Conservation (phyloP, 805 yeast species). For the Metschnikowia kunwiensis region DNA sequence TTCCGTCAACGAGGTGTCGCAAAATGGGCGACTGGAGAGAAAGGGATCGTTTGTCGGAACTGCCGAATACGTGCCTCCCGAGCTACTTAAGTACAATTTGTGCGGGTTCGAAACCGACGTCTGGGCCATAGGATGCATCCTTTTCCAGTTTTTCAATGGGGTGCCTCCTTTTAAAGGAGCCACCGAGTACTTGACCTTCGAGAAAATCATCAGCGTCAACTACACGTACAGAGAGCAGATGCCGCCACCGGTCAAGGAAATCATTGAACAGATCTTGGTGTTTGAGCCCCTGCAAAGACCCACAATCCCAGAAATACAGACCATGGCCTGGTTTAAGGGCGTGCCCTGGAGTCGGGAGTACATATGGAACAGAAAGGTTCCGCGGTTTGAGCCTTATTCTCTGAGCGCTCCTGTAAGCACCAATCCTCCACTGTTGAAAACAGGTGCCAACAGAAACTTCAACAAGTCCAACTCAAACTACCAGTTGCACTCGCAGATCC, state of each 20-base stretch:
- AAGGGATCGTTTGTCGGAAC: constrained; percentile 88
- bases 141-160: constrained; percentile 80
- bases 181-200: constrained; percentile 83
- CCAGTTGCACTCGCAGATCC: constrained; percentile 39
- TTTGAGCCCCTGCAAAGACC: constrained; percentile 32
- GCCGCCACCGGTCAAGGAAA: constrained; percentile 28
- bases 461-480: constrained; percentile 38
- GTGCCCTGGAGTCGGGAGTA: constrained; percentile 39
- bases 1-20: constrained; percentile 27
- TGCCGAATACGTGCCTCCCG: constrained; percentile 96
- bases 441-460: constrained; percentile 35
- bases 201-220: constrained; percentile 75
- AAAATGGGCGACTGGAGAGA: constrained; percentile 20
- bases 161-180: constrained; percentile 85
- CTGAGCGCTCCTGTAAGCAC: constrained; percentile 3
- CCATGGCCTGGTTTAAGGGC: constrained; percentile 35
- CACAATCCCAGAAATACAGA: constrained; percentile 34
- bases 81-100: constrained; percentile 68
- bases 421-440: constrained; percentile 27
- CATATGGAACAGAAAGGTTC: constrained; percentile 35
- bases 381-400: constrained; percentile 26
- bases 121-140: constrained; percentile 94
- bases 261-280: constrained; percentile 33
- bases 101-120: constrained; percentile 83
- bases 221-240: constrained; percentile 47